These are phyloP conservation scores for Vanderwaltozyma yarrowii DNA, from an alignment of 805 yeast genomes.

Conservation along the genomic window DNA sequence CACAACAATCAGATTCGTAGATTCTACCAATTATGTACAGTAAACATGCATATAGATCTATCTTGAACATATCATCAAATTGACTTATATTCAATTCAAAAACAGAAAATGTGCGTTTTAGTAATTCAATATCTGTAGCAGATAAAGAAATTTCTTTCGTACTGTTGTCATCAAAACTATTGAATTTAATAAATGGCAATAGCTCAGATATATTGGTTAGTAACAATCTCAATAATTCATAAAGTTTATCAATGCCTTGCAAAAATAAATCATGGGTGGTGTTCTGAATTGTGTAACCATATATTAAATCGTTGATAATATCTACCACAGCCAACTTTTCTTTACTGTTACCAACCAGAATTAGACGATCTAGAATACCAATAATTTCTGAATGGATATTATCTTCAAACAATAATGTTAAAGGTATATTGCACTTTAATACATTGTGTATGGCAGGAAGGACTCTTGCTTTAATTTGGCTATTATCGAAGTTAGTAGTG, in stretches of 20 bases:
- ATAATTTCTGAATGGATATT: conserved; percentile 64
- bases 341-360: conserved; percentile 43
- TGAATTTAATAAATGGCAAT: conserved; percentile 49
- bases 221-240: conserved; percentile 67
- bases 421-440: conserved; percentile 45
- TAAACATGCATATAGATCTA: conserved; percentile 63
- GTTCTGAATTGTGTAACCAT: conserved; percentile 27
- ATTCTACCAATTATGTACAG: conserved; percentile 52
- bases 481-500: conserved; percentile 32
- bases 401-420: conserved; percentile 52
- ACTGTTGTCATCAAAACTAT: conserved; percentile 15
- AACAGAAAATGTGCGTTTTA: conserved; percentile 40
- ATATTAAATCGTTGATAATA: conserved; percentile 48
- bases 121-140: conserved; percentile 30
- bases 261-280: conserved; percentile 34
- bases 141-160: conserved; percentile 1
- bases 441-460: conserved; percentile 45
- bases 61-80: conserved; percentile 58
- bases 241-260: conserved; percentile 62
- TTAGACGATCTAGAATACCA: conserved; percentile 63
- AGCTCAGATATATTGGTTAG: conserved; percentile 50
- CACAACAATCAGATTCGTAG: conserved; percentile 34
- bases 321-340: conserved; percentile 42
- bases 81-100: conserved; percentile 52
- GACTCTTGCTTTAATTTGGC: conserved; percentile 27